phyloP scores from a whole-genome alignment of 2,329 filamentous ascomycete species.

The Pyrenophora teres region DNA sequence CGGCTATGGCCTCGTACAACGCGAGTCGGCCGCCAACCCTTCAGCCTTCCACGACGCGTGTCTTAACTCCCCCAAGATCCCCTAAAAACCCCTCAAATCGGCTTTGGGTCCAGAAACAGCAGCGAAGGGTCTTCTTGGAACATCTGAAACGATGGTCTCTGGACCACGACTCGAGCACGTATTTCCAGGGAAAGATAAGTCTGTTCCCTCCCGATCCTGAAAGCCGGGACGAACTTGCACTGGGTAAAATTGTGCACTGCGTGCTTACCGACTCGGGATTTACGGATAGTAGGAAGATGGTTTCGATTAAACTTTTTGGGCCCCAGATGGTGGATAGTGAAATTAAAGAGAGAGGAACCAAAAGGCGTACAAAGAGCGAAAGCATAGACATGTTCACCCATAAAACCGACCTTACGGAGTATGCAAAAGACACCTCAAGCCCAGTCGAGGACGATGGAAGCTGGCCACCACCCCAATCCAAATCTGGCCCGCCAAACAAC shows the following conservation, averaged over 20 bases:
- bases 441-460: neutral
- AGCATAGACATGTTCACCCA: conserved; percentile 5
- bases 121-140: conserved; percentile 27
- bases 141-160: conserved; percentile 35
- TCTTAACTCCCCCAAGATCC: conserved; percentile 12
- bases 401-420: neutral
- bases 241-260: conserved; percentile 37
- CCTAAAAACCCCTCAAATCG: conserved; percentile 22
- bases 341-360: neutral
- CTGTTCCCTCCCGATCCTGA: conserved; percentile 13
- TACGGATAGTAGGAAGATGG: conserved; percentile 20
- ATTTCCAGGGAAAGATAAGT: conserved; percentile 38
- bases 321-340: conserved; percentile 14
- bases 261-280: conserved; percentile 25
- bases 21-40: neutral
- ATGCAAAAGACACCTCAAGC: neutral
- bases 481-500: neutral
- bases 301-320: conserved; percentile 35
- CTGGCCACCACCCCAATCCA: neutral
- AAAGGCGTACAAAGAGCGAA: neutral
- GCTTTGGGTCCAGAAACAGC: conserved; percentile 22
- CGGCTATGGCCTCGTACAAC: conserved; percentile 6
- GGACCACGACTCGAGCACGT: conserved; percentile 34
- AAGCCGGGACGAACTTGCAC: conserved; percentile 14
- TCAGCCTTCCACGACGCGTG: neutral